Conservation (phyloP, 1,139 yeast species). For the Yamadazyma dushanensis region DNA sequence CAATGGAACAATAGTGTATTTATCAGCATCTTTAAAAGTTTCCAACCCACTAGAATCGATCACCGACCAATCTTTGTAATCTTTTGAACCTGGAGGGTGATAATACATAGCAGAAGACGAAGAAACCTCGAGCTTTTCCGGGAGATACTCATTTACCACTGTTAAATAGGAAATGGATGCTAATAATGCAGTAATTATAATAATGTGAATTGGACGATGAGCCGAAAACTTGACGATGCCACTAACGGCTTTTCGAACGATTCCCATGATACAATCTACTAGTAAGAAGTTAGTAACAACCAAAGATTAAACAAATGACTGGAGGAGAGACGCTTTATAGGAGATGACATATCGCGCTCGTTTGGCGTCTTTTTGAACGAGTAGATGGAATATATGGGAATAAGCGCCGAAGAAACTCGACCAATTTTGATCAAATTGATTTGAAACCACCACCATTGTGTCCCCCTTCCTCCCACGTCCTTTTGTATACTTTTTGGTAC, state of each 20-base stretch:
- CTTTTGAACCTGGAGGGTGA: constrained; percentile 44
- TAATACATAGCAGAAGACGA: constrained; percentile 30
- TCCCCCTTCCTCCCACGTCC: no score
- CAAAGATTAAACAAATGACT: not conserved
- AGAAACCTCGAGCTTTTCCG: constrained; percentile 28
- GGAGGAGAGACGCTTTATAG: no score
- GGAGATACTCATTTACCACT: constrained; percentile 76
- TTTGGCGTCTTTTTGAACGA: no score
- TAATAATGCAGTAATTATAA: constrained; percentile 68
- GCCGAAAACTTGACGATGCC: constrained; percentile 68
- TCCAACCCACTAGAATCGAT: constrained; percentile 29
- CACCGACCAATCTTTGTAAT: constrained; percentile 45
- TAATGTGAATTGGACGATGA: constrained; percentile 84
- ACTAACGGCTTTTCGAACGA: constrained; percentile 34
- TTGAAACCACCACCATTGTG: no score
- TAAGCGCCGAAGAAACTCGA: no score
- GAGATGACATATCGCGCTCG: no score
- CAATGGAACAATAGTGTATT: constrained; percentile 53
- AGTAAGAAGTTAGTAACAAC: not conserved
- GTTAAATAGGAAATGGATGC: constrained; percentile 84
- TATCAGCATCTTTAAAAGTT: constrained; percentile 41
- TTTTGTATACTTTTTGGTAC: no score
- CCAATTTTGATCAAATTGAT: no score
- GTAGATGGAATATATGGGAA: no score
- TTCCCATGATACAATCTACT: constrained; percentile 16